Conservation (phyloP, 352 stramenopile species). For the Globisporangium splendens region DNA sequence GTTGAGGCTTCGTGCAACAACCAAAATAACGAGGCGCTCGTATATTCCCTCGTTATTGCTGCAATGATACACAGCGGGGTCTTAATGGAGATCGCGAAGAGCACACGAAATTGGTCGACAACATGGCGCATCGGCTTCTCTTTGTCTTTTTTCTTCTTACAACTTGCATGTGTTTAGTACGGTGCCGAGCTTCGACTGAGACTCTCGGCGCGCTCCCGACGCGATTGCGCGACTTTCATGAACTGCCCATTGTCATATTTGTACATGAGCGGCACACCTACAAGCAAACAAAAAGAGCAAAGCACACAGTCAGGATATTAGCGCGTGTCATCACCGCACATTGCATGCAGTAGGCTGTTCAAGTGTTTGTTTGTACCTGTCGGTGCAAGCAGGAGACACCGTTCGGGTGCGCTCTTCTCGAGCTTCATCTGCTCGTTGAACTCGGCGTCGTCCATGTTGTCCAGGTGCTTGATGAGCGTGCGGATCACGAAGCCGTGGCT, state of each 20-base stretch:
- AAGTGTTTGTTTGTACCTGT: slow-evolving; percentile 33
- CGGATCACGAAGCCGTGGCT: slow-evolving; percentile 84
- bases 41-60: neutral
- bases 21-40: neutral
- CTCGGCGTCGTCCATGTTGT: slow-evolving; percentile 68
- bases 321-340: no score
- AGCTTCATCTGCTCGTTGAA: slow-evolving; percentile 84
- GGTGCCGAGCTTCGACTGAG: slow-evolving; percentile 65
- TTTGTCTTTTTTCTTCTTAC: neutral
- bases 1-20: no score
- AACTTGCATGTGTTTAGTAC: slow-evolving; percentile 35
- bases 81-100: no score
- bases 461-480: slow-evolving; percentile 81
- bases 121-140: no score
- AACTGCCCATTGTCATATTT: slow-evolving; percentile 74
- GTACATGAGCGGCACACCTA: slow-evolving; percentile 83
- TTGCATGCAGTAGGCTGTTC: neutral
- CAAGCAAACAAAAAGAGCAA: neutral
- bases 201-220: slow-evolving; percentile 69
- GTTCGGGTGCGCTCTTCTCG: slow-evolving; percentile 73
- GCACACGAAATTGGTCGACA: no score
- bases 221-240: slow-evolving; percentile 64
- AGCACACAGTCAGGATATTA: neutral
- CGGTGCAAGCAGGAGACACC: slow-evolving; percentile 67
- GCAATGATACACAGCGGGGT: no score